Base-by-base conservation (phyloP, 148 eudicot species). In the Fagopyrum homotropicum region DNA sequence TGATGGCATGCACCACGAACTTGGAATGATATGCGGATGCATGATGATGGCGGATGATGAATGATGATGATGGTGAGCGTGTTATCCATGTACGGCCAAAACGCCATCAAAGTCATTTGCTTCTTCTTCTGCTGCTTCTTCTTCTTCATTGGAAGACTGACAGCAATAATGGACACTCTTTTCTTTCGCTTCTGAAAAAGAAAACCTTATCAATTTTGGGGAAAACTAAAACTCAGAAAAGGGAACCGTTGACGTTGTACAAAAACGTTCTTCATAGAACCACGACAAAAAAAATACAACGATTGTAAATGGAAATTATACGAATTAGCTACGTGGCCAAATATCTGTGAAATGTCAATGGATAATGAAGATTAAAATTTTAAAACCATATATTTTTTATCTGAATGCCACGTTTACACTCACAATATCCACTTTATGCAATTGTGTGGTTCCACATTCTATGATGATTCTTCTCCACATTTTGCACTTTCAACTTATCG, bases 101-200 rank as follows among this genome's bases (percentile, higher is more conserved):
- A 30, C 44, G 69, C 69, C 69, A 63, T 30, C 69, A 63, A 63
- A 63, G 15, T 60, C 7, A 60, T 26, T 63, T 29, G 69, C 69
- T 63, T 63, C 69, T 63, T 63, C 69, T 63, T 63, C 69, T 30
- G 29, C 69, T 29, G 9, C 0, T 29, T 63, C 69, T 35, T 35
- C 40, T 35, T 35, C 40, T 35, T 35, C 40, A 1, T 35, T 35
- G 40, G 40, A 35, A 35, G 40, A 35, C 40, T 63, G 69, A 30
- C 69, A 63, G 26, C 44, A 63, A 30, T 30, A 63, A 63, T 63
- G 69, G 45, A 49, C 69, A 35, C 29, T 61, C 68, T 9, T 61
- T 61, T 61, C 3, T 35, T 35, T 2, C 26, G 26, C 40, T 61
- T 26, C 69, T 63, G 69, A 4, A 30, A 61, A 30, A 4, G 16